Conservation (phyloP, 1,284 basidiomycete genomes). For the Marasmius sp. region DNA sequence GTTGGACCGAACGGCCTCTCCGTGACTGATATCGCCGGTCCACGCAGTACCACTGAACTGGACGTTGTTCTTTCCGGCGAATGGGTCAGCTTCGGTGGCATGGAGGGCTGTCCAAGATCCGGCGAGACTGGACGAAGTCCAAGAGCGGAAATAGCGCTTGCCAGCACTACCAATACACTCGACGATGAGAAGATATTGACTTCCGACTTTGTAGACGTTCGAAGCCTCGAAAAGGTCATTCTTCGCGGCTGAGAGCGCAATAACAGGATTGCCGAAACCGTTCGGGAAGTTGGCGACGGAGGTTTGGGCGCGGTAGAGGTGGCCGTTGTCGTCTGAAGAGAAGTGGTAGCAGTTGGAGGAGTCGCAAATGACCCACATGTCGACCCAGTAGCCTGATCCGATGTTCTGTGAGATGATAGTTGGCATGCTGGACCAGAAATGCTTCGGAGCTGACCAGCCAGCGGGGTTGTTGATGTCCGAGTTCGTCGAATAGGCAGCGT, state of each 20-base stretch:
- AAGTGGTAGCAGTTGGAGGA: slow-evolving; percentile 9
- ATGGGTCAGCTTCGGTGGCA: slow-evolving; percentile 4
- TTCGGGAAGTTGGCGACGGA: slow-evolving; percentile 10
- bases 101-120: slow-evolving; percentile 4
- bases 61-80: slow-evolving; percentile 8
- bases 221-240: slow-evolving; percentile 8
- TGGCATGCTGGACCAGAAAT: slow-evolving; percentile 1
- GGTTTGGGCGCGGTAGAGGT: slow-evolving; percentile 11
- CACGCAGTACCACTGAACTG: slow-evolving; percentile 4
- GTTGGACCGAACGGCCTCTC: slow-evolving; percentile 8
- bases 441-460: slow-evolving; percentile 5
- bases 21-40: slow-evolving; percentile 12
- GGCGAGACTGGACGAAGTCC: slow-evolving; percentile 4
- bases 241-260: slow-evolving; percentile 3
- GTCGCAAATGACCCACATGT: slow-evolving; percentile 12
- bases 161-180: slow-evolving; percentile 8
- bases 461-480: slow-evolving; percentile 7
- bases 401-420: slow-evolving; percentile 6
- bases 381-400: slow-evolving; percentile 7
- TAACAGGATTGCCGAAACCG: slow-evolving; percentile 6
- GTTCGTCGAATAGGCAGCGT: slow-evolving; percentile 9
- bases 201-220: slow-evolving; percentile 7
- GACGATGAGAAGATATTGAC: slow-evolving; percentile 6
- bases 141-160: slow-evolving; percentile 5
- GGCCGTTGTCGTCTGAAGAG: slow-evolving; percentile 10